Evolutionary conservation across 1,139 yeast species (phyloP), one percentile per base, ranked within the genome.

Genomic region (Taiozyma onychis): DNA sequence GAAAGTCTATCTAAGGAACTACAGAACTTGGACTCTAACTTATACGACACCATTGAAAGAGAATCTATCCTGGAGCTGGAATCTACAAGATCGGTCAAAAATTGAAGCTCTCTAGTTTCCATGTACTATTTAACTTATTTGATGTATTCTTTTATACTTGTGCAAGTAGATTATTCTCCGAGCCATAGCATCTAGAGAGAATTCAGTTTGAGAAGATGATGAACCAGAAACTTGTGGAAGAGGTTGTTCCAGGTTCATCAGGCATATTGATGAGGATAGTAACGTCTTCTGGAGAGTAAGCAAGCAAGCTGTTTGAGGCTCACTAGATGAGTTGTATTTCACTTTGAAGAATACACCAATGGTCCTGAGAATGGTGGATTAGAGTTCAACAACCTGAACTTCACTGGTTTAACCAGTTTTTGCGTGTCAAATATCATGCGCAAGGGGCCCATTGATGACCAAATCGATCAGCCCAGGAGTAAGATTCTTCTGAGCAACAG

Each of bases 31-130:
- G 54, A 48, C 14, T 18, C 52, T 18, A 49, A 50, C 26, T 44
- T 46, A 6, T 59, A 56, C 34, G 58, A 55, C 11, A 47, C 54
- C 10, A 34, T 55, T 37, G 59, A 57, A 42, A 54, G 51, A 32
- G 59, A 58, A 44, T 54, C 57, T 8, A 34, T 45, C 22, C 43
- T 35, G 26, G 41, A 21, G 24, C 24, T 37, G 41, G 22, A 37
- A 18, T 37, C 41, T 9, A 21, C 41, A 16, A 37, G 14, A 18
- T 37, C 35, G 4, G 9, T 4, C 9, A 32, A n/a, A 32, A 2
- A 32, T 6, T 30, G 34, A 30, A 13, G 14, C 13, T 9, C 34
- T 13, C 7, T 11, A 4, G 9, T 32, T 32, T n/a, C 35, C n/a
- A 32, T 32, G 35, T 32, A 32, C 14, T 32, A 32, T 32, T 30